Conservation (phyloP, 2,329 filamentous ascomycete genomes). For the Arthroderma uncinatum region DNA sequence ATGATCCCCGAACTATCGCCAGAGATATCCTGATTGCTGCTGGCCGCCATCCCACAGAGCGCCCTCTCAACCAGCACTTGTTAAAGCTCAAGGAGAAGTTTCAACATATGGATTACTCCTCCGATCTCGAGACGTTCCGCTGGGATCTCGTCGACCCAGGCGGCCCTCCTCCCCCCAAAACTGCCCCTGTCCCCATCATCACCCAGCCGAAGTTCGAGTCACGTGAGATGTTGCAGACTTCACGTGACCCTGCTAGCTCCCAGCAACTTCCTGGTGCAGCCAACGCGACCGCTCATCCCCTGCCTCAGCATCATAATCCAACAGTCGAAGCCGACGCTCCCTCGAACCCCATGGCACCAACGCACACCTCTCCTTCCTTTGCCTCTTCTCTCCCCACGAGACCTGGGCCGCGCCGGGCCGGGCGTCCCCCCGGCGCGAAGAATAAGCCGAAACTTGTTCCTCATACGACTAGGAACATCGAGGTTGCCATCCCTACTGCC, state of each 20-base stretch:
- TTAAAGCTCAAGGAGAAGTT: slow-evolving; percentile 37
- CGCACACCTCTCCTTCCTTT: neutral
- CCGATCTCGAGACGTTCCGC: slow-evolving; percentile 47
- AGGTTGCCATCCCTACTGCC: slow-evolving; percentile 16
- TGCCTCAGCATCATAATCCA: neutral
- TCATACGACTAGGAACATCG: slow-evolving; percentile 9
- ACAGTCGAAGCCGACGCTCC: neutral
- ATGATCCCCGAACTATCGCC: slow-evolving; percentile 52
- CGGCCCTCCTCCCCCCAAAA: slow-evolving; percentile 29
- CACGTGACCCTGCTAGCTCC: slow-evolving; percentile 11
- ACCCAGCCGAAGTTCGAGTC: slow-evolving; percentile 15
- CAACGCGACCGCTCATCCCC: neutral
- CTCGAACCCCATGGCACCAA: neutral
- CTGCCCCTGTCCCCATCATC: slow-evolving; percentile 20
- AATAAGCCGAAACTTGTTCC: slow-evolving; percentile 16
- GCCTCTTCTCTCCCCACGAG: slow-evolving; percentile 3
- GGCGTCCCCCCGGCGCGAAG: slow-evolving; percentile 24
- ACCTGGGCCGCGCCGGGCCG: slow-evolving; percentile 14
- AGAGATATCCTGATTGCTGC: slow-evolving; percentile 52
- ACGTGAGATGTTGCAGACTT: slow-evolving; percentile 9
- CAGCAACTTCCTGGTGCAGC: neutral
- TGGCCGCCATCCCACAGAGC: slow-evolving; percentile 50
- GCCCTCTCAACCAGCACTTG: slow-evolving; percentile 50
- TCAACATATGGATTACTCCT: slow-evolving; percentile 31
- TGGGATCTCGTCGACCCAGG: slow-evolving; percentile 54